phyloP scores from a whole-genome alignment of 148 eudicot genomes.

The Talinum fruticosum region DNA sequence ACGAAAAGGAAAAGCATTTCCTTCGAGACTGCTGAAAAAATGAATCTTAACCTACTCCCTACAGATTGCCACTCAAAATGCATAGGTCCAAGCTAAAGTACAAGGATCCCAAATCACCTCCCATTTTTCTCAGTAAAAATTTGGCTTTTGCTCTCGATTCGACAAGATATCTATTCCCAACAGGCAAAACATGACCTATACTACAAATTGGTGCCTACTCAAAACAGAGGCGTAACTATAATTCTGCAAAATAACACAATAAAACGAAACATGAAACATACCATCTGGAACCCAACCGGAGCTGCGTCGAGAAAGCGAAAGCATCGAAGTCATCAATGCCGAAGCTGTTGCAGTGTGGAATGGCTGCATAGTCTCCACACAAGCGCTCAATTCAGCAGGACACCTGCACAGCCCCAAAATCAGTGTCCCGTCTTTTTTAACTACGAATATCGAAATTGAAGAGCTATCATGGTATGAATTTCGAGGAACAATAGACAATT shows the following conservation, averaged over 20 bases:
- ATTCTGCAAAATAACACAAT: background rate
- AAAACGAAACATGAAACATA: conserved; percentile 15
- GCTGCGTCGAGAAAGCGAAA: conserved; percentile 53
- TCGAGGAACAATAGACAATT: background rate
- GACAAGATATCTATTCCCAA: background rate
- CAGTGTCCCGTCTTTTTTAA: background rate
- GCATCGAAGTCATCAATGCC: conserved; percentile 93
- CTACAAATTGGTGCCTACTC: background rate
- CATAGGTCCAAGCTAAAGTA: background rate
- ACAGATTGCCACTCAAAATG: background rate
- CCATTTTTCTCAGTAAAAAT: background rate
- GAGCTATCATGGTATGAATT: background rate
- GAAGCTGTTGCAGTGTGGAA: conserved; percentile 82
- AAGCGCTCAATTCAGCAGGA: conserved; percentile 73
- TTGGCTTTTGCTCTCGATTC: background rate
- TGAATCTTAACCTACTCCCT: background rate
- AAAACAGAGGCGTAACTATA: too few relatives aligned
- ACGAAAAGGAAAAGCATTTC: background rate
- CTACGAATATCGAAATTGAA: background rate
- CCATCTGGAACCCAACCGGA: conserved; percentile 77
- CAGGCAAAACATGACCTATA: background rate
- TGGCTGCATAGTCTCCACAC: conserved; percentile 71
- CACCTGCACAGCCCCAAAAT: conserved; percentile 36
- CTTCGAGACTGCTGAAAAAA: background rate
- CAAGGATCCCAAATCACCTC: background rate